Evolutionary conservation across 179 eudicot species (phyloP).

Genomic region (Beta corolliflora): DNA sequence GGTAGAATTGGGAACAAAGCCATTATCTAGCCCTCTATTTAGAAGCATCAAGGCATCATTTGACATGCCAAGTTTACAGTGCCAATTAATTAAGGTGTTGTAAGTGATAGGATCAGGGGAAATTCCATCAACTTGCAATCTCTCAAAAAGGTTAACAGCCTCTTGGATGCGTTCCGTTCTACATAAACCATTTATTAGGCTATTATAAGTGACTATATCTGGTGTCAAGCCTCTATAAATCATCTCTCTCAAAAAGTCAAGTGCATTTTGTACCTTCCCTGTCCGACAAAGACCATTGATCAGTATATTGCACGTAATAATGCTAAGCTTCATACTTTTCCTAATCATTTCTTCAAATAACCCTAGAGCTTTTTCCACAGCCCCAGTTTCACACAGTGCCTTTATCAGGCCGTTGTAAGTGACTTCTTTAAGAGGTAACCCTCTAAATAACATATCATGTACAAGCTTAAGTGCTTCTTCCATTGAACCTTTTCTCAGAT

Average conservation of each 20-base stretch:
- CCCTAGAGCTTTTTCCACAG: constrained; percentile 76
- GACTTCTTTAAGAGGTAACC: constrained; percentile 66
- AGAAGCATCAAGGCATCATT: constrained; percentile 67
- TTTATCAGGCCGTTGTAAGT: constrained; percentile 76
- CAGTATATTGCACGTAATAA: constrained; percentile 69
- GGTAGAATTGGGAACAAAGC: constrained; percentile 68
- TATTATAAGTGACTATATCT: constrained; percentile 84
- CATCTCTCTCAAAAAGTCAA: constrained; percentile 71
- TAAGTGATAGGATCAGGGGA: constrained; percentile 78
- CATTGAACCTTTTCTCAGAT: constrained; percentile 50
- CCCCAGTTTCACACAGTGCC: constrained; percentile 75
- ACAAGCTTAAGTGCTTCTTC: constrained; percentile 82
- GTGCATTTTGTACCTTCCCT: constrained; percentile 66
- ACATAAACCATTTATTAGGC: constrained; percentile 79
- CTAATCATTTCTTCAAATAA: constrained; percentile 82
- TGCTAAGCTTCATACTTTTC: constrained; percentile 55
- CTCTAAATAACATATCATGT: constrained; percentile 86
- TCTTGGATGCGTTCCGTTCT: constrained; percentile 59
- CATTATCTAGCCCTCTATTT: constrained; percentile 63
- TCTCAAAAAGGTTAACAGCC: constrained; percentile 69
- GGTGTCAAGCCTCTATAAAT: constrained; percentile 70
- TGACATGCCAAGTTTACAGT: constrained; percentile 57
- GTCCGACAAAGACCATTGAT: constrained; percentile 66
- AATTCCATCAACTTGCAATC: constrained; percentile 57
- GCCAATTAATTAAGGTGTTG: constrained; percentile 69